phyloP scores from a whole-genome alignment of 2,329 filamentous ascomycete genomes.

The Aspergillus ochraceus region DNA sequence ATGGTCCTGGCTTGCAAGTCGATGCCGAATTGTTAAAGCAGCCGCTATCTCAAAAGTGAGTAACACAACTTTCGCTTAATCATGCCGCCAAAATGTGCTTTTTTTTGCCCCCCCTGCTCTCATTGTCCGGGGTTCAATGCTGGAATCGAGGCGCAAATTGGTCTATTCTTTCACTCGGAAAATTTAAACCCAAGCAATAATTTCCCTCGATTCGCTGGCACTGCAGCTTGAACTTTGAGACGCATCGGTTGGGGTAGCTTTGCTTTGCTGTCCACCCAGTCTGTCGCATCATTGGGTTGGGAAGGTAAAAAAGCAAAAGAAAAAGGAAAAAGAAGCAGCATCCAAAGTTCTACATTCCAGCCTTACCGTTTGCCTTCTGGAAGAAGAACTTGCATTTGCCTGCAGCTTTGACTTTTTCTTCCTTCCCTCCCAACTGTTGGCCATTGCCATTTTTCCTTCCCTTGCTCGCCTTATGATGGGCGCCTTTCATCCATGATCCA shows the following conservation, averaged over 20 bases:
- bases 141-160: background rate
- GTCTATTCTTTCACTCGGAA: background rate
- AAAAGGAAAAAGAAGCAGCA: background rate
- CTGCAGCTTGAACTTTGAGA: background rate
- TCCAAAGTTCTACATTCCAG: background rate
- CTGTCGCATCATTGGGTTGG: conserved; percentile 11
- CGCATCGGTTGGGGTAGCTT: background rate
- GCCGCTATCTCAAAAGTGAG: conserved; percentile 60
- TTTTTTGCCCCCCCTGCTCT: background rate
- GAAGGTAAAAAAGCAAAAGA: background rate
- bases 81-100: background rate
- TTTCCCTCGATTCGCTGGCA: background rate
- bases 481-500: background rate
- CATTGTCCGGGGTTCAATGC: background rate
- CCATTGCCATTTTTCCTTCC: background rate
- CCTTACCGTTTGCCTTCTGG: conserved; percentile 7
- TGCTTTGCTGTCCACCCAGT: conserved; percentile 8
- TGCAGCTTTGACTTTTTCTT: conserved; percentile 2
- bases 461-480: background rate
- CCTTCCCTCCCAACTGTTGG: background rate
- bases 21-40: conserved; percentile 61
- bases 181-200: background rate
- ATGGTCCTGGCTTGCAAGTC: conserved; percentile 51
- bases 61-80: conserved; percentile 21
- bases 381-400: conserved; percentile 2